These are phyloP conservation scores for Rhododendron griersonianum DNA, from an alignment of 148 eudicot genomes.

Conservation along the genomic window DNA sequence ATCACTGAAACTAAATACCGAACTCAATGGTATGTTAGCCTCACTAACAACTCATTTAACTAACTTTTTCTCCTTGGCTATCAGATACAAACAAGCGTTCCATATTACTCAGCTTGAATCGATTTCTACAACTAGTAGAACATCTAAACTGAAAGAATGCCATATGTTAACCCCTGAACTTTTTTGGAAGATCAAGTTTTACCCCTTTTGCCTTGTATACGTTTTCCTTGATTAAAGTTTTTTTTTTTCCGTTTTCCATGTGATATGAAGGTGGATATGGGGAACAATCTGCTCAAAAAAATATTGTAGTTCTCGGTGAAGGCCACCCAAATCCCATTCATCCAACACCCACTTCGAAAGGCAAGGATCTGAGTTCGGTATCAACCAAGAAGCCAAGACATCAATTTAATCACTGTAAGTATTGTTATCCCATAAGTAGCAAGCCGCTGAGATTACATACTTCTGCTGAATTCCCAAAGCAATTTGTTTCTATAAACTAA, in stretches of 20 bases:
- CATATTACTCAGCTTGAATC: neutral
- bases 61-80: neutral
- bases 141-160: neutral
- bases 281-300: constrained; percentile 28
- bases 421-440: neutral
- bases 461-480: neutral
- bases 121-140: neutral
- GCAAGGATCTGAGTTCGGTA: constrained; percentile 6
- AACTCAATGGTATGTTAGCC: neutral
- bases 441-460: neutral
- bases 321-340: constrained; percentile 35
- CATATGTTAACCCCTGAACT: neutral
- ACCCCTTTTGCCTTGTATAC: neutral
- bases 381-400: constrained; percentile 38
- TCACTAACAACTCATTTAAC: neutral
- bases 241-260: neutral
- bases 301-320: constrained; percentile 69
- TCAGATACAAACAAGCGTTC: neutral
- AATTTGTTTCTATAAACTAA: neutral
- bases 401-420: constrained; percentile 73
- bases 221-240: neutral
- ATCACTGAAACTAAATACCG: neutral
- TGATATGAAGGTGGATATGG: constrained; percentile 15
- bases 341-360: constrained; percentile 34
- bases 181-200: neutral